Conservation (phyloP, 331 rosid genomes). For the Cydonia oblonga region DNA sequence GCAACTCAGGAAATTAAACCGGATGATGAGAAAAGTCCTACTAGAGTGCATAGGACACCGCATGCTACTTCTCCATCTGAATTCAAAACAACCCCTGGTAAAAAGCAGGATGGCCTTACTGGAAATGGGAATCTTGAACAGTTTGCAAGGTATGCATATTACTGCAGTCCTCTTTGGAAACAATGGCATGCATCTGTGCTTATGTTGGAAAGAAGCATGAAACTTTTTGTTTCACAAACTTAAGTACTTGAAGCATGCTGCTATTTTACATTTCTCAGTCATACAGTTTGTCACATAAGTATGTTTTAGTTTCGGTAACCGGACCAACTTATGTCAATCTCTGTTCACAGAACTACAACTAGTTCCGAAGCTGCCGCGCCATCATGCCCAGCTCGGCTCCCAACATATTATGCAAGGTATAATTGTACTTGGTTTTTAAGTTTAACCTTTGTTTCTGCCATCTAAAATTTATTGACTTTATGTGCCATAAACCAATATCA, state of each 20-base stretch:
- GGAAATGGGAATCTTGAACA: constrained; percentile 35
- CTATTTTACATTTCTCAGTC: neutral
- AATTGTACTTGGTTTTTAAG: constrained; percentile 7
- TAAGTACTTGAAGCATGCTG: neutral
- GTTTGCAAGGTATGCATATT: constrained; percentile 48
- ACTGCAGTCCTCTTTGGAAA: neutral
- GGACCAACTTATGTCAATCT: neutral
- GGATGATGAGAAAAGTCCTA: constrained; percentile 25
- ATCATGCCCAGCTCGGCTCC: constrained; percentile 66
- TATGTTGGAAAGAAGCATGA: neutral
- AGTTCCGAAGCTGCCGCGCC: constrained; percentile 54
- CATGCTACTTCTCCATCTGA: constrained; percentile 19
- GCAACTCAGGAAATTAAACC: constrained; percentile 49
- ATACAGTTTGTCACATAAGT: neutral
- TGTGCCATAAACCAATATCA: constrained; percentile 32
- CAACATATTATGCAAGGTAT: constrained; percentile 93
- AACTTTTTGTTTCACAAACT: neutral
- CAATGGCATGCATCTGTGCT: neutral
- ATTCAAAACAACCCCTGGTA: constrained; percentile 22
- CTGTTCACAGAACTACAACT: constrained; percentile 43
- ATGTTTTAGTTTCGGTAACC: neutral
- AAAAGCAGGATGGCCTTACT: constrained; percentile 15
- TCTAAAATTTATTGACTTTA: constrained; percentile 5
- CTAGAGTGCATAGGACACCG: constrained; percentile 24
- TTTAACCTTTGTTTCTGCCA: neutral